Base-by-base conservation (phyloP, 108 stramenopile species). In the Fistulifera solaris region DNA sequence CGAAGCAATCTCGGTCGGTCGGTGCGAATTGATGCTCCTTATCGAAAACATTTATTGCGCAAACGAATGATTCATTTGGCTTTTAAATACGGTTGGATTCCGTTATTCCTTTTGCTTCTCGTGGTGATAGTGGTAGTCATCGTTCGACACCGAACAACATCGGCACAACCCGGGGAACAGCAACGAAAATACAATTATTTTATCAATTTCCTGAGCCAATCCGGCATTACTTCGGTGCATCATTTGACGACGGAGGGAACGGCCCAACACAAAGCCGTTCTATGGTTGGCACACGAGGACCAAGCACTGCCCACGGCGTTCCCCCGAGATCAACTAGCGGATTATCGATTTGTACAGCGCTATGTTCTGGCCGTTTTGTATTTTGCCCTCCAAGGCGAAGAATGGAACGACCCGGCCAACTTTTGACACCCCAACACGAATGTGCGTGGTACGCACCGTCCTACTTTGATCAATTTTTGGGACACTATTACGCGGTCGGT, bases 241-340 rank as follows among this genome's bases (percentile, higher is more conserved):
- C 45, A 50, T 14, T 52, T 76, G 42, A 26, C 44, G 1, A 56
- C 56, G 7, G 23, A 43, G 38, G 39, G 26, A 7, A 61, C 59
- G 12, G 67, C 76, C 15, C 76, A 77, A 46, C 69, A 59, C 40
- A 35, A 38, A 35, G 76, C 76, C 10, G 71, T 61, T 18, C 22
- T 38, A 10, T 77, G 76, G 76, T 51, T 77, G 28, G 76, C 76
- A 22, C 27, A 61, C 8, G 59, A 64, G 10, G 75, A 76, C 55
- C 2, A 4, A 19, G 21, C 22, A 16, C 25, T 24, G 15, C 50
- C 25, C 3, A 23, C 50, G 44, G 2, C 5, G 50, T 6, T 51
- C 5, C 27, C 22, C 3, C 2, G 11, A 6, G 22, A 16, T 17
- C 42, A 12, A 23, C 40, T 45, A 23, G 41, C 52, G 52, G 38